Percentiles rank a stretch among this genome's conserved stretches.
These are phyloP conservation scores for Penicillium sumatraense DNA, from an alignment of 2,329 filamentous ascomycete genomes.

Conservation along the genomic window DNA sequence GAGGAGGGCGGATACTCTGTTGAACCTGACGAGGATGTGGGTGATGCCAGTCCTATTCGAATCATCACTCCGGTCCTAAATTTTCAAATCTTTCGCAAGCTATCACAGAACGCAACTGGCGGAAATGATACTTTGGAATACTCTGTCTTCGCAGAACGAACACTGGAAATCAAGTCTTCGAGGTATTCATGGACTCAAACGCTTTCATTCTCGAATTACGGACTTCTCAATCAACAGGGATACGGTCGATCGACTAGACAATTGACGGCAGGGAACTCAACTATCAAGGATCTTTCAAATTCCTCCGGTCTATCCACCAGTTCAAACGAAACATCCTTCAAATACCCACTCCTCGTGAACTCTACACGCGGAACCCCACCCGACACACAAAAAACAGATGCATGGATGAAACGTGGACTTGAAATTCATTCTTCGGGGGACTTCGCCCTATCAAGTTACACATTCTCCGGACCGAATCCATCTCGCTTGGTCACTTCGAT, in stretches of 20 bases:
- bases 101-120: constrained; percentile 47
- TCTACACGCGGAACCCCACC: constrained; percentile 54
- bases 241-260: constrained; percentile 59
- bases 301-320: constrained; percentile 20
- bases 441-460: constrained; percentile 62
- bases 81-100: constrained; percentile 51
- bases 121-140: constrained; percentile 66
- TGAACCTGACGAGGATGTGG: constrained; percentile 12
- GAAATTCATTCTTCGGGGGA: constrained; percentile 47
- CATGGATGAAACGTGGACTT: constrained; percentile 55
- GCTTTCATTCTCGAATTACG: constrained; percentile 61
- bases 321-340: constrained; percentile 51
- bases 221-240: constrained; percentile 59
- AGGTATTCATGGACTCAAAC: constrained; percentile 62
- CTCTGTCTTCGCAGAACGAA: constrained; percentile 60
- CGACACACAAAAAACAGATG: constrained; percentile 55
- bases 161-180: constrained; percentile 58
- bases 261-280: constrained; percentile 52
- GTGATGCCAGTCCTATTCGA: too few species aligned
- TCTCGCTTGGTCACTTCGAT: constrained; percentile 32
- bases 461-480: constrained; percentile 48
- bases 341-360: constrained; percentile 66
- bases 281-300: constrained; percentile 22
- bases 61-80: constrained; percentile 47
- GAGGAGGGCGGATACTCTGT: not conserved